Evolutionary conservation across 129 eudicot species (phyloP).

Genomic region (Artemisia tridentata): DNA sequence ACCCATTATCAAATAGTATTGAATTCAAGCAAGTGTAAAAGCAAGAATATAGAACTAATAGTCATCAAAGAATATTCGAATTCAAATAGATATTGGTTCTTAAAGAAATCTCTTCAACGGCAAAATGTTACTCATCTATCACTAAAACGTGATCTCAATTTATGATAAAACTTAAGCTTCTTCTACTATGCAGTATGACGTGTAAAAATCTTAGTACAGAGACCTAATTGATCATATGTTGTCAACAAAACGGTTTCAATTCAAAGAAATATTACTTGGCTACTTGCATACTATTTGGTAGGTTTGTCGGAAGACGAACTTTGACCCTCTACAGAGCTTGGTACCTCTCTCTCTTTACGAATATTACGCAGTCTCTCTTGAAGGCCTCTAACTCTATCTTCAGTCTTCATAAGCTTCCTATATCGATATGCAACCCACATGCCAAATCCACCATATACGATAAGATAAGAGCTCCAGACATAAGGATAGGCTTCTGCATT

Average conservation of each 20-base stretch:
- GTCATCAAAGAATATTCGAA: background rate
- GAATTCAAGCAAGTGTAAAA: background rate
- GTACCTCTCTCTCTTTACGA: slow-evolving; percentile 53
- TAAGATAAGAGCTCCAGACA: slow-evolving; percentile 84
- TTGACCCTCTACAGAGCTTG: slow-evolving; percentile 33
- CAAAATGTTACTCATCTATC: slow-evolving; percentile 15
- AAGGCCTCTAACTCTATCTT: slow-evolving; percentile 78
- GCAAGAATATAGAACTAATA: background rate
- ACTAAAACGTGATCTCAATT: slow-evolving; percentile 12
- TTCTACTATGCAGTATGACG: slow-evolving; percentile 17
- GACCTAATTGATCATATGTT: slow-evolving; percentile 19
- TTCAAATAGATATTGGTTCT: slow-evolving; percentile 13
- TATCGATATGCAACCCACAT: slow-evolving; percentile 78
- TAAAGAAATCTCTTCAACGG: slow-evolving; percentile 19
- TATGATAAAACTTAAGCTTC: slow-evolving; percentile 1
- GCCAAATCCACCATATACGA: slow-evolving; percentile 84
- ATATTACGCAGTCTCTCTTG: slow-evolving; percentile 69
- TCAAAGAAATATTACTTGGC: slow-evolving; percentile 19
- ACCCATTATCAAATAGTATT: background rate
- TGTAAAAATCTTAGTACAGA: slow-evolving; percentile 21
- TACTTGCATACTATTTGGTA: slow-evolving; percentile 33
- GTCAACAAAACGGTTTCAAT: slow-evolving; percentile 2
- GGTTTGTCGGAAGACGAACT: slow-evolving; percentile 36
- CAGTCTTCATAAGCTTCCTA: slow-evolving; percentile 67
- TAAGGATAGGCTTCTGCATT: slow-evolving; percentile 88